A percentile compares a stretch with the other conserved stretches of the same genome.
These are phyloP conservation scores for Yarrowia osloensis DNA, from an alignment of 805 yeast genomes.

Conservation along the genomic window DNA sequence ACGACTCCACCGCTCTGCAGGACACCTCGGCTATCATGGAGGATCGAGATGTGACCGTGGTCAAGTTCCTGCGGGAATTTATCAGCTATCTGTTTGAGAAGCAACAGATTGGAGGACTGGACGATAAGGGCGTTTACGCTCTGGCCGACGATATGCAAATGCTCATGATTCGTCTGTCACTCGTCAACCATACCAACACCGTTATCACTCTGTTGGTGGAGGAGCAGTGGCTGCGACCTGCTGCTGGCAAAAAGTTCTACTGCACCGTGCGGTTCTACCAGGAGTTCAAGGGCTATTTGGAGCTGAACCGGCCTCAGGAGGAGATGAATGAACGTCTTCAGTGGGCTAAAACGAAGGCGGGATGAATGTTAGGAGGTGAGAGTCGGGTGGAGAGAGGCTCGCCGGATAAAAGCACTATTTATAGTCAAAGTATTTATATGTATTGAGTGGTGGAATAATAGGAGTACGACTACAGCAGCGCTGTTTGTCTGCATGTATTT, in stretches of 20 bases:
- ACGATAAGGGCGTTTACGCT: slow-evolving; percentile 1
- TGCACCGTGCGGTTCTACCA: slow-evolving; percentile 14
- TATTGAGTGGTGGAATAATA: neutral
- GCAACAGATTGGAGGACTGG: neutral
- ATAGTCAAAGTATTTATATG: slow-evolving; percentile 12
- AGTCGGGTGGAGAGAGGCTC: neutral
- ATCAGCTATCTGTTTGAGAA: neutral
- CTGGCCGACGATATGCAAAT: neutral
- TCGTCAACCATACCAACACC: neutral
- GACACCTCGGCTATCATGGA: slow-evolving; percentile 1
- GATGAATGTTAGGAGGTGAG: neutral
- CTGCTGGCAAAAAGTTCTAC: neutral
- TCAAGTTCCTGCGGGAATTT: slow-evolving; percentile 5
- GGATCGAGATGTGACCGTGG: neutral
- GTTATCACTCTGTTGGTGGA: neutral
- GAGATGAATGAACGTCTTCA: slow-evolving; percentile 20
- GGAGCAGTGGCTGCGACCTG: slow-evolving; percentile 2
- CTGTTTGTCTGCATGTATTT: too few relatives aligned
- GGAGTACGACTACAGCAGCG: too few relatives aligned
- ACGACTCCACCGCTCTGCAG: slow-evolving; percentile 4
- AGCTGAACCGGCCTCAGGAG: neutral
- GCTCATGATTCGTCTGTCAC: neutral
- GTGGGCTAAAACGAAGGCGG: slow-evolving; percentile 6
- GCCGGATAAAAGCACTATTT: neutral
- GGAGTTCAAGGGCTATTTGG: slow-evolving; percentile 12